Percentiles rank a stretch among this genome's conserved stretches.
Conservation (phyloP, 495 filamentous ascomycete species). For the Cenococcum geophilum region DNA sequence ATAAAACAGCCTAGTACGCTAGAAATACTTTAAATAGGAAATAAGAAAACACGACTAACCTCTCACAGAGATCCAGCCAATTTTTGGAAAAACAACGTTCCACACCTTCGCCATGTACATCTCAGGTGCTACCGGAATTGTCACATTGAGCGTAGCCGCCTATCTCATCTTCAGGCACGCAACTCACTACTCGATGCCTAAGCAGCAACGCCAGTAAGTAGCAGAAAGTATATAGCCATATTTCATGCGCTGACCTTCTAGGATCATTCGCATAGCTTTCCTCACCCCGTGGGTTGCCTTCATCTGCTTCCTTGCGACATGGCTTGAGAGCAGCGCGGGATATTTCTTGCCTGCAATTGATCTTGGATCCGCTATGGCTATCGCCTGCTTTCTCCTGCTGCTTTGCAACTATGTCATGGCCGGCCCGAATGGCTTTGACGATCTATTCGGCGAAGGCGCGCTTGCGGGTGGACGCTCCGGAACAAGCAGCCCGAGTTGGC, state of each 20-base stretch:
- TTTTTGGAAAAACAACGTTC: constrained; percentile 15
- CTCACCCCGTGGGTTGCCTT: too few species aligned
- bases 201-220: constrained; percentile 16
- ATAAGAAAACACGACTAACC: too few species aligned
- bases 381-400: constrained; percentile 16
- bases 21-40: too few species aligned
- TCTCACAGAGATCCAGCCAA: too few species aligned
- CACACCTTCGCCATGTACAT: constrained; percentile 15
- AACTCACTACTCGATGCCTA: constrained; percentile 18
- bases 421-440: constrained; percentile 14
- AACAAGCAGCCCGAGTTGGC: constrained; percentile 13
- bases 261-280: too few species aligned
- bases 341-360: constrained; percentile 4
- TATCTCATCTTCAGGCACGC: constrained; percentile 13
- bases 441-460: constrained; percentile 18
- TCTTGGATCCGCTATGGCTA: constrained; percentile 18
- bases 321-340: too few species aligned
- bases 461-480: constrained; percentile 5
- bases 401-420: constrained; percentile 18
- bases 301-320: too few species aligned
- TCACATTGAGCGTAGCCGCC: constrained; percentile 6
- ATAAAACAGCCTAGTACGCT: too few species aligned
- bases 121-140: constrained; percentile 12
- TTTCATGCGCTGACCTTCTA: too few species aligned
- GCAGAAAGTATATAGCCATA: too few species aligned